Evolutionary conservation across 257 asterid species (phyloP).

Genomic region (Ajuga chamaepitys): DNA sequence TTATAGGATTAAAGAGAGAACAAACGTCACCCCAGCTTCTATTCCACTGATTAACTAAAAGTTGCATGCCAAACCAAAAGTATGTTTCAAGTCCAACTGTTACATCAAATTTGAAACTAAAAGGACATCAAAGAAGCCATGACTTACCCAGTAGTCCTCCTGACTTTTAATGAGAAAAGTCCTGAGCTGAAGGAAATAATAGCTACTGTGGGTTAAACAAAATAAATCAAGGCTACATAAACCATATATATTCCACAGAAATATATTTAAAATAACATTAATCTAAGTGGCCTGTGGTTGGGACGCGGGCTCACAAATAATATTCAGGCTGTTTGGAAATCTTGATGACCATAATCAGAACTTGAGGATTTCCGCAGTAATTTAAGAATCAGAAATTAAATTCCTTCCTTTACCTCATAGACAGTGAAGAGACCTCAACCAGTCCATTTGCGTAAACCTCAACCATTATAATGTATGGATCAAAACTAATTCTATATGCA

Average conservation of each 20-base stretch:
- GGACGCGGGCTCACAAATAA: not conserved
- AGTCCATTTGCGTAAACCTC: conserved; percentile 82
- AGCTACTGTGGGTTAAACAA: not conserved
- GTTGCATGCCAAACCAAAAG: conserved; percentile 39
- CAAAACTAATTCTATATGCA: conserved; percentile 51
- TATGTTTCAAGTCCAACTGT: conserved; percentile 13
- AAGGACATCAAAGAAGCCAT: conserved; percentile 3
- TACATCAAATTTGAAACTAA: conserved; percentile 8
- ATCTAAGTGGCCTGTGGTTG: not conserved
- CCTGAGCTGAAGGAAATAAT: conserved; percentile 37
- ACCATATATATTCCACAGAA: not conserved
- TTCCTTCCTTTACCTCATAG: conserved; percentile 62
- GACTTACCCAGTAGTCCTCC: conserved; percentile 91
- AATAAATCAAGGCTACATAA: not conserved
- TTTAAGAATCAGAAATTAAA: not conserved
- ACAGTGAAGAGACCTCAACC: conserved; percentile 88
- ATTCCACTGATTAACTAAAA: conserved; percentile 94
- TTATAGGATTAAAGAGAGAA: conserved; percentile 13
- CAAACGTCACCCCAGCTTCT: conserved; percentile 97
- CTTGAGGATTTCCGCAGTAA: not conserved
- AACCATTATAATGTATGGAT: conserved; percentile 81
- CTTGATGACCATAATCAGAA: too few species aligned
- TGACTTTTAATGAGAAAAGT: conserved; percentile 81
- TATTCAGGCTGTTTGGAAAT: not conserved
- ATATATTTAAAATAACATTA: too few species aligned